Evolutionary conservation across 176 grass and related monocot genomes (phyloP), one percentile per base, ranked within the genome.

Genomic region (Dendrocalamus sinicus): DNA sequence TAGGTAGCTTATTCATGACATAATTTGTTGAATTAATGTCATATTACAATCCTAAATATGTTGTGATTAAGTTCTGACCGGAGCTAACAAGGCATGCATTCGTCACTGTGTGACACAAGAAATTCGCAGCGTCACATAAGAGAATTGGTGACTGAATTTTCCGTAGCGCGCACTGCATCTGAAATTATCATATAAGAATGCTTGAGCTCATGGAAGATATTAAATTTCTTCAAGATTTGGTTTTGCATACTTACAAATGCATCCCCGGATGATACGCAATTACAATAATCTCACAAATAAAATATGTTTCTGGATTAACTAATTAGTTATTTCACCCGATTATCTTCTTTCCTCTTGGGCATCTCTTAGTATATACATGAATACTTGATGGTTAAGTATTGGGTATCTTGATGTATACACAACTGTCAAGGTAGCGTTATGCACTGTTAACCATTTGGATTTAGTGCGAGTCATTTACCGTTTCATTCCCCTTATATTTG

Each of bases 161-260:
- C 40, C 67, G 20, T 87, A 63, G 60, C 80, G 60, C 51, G 0
- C 69, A 75, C 75, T 80, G 43, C 61, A 80, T 62, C 50, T 19
- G 43, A 46, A 69, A 52, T 57, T 24, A 28, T 40, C 65, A 39
- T 37, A 59, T 83, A 91, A 48, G n/a, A 53, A 71, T 54, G 15
- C 41, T 45, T 10, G 35, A 68, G 44, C 51, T 28, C 26, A 40
- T 54, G 30, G 7, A 54, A 14, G 60, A 13, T 39, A 67, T 12
- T 73, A 32, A 66, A 62, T 62, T 82, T 22, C 70, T 44, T 77
- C 9, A 78, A 83, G 79, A 86, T 79, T 41, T 79, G 51, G 79
- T 83, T 79, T 26, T 50, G 81, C 40, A 28, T 41, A 14, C 15
- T 22, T 53, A 69, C 63, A 70, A 37, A 32, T 40, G 86, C 14